Evolutionary conservation across 441 rosid species (phyloP).

Genomic region (Euphorbia schlechtendalii): DNA sequence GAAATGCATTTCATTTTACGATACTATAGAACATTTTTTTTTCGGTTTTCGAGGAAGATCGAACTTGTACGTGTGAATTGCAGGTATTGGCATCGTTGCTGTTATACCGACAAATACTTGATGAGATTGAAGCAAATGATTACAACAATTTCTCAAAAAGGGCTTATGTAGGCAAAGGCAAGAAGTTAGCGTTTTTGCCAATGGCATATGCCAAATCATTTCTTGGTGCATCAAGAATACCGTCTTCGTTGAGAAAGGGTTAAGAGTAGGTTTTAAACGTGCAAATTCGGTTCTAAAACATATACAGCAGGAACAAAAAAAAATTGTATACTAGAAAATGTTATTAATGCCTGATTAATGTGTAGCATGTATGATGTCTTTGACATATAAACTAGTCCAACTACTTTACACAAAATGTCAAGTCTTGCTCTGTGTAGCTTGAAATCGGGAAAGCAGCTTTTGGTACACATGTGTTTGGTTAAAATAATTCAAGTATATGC

Average conservation of each 20-base stretch:
- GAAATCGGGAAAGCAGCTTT: too few relatives aligned
- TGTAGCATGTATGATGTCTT: too few relatives aligned
- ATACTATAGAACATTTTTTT: neutral
- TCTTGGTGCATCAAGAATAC: slow-evolving; percentile 26
- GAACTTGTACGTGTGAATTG: neutral
- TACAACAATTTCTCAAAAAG: slow-evolving; percentile 70
- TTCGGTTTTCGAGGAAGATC: neutral
- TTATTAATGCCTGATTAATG: too few relatives aligned
- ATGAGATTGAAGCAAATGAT: slow-evolving; percentile 82
- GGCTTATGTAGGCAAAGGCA: slow-evolving; percentile 62
- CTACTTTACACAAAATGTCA: too few relatives aligned
- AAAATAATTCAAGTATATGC: too few relatives aligned
- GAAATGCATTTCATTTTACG: neutral
- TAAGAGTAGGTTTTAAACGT: slow-evolving; percentile 2
- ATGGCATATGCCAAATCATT: slow-evolving; percentile 53
- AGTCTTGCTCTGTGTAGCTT: too few relatives aligned
- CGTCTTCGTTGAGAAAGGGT: slow-evolving; percentile 14
- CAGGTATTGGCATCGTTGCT: slow-evolving; percentile 75
- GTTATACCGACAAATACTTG: slow-evolving; percentile 57
- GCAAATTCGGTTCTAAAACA: slow-evolving; percentile 7
- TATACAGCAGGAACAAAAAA: slow-evolving; percentile 7
- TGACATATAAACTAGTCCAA: too few relatives aligned
- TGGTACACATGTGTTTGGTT: too few relatives aligned
- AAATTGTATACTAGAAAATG: slow-evolving; percentile 14
- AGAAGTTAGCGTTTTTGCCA: slow-evolving; percentile 66